Conservation (phyloP, 2,329 filamentous ascomycete genomes). For the Diplodia mutila region DNA sequence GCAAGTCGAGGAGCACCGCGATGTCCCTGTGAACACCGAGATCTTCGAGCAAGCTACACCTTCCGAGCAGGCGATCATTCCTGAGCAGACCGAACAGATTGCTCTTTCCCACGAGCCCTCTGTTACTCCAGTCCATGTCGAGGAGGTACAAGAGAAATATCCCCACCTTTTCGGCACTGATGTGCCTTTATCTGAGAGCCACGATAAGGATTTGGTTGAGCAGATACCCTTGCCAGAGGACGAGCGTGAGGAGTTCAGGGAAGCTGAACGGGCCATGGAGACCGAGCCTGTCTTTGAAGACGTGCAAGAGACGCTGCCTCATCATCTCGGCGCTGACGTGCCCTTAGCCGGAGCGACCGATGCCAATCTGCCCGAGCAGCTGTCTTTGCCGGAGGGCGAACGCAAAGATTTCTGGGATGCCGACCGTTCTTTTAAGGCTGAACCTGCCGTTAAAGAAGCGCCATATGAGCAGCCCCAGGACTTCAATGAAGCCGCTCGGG, state of each 20-base stretch:
- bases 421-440: background rate
- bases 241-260: background rate
- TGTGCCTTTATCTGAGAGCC: background rate
- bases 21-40: background rate
- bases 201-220: background rate
- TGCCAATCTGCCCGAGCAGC: background rate
- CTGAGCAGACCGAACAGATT: background rate
- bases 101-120: background rate
- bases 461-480: background rate
- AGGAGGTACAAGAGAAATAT: slow-evolving; percentile 1
- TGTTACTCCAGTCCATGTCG: background rate
- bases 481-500: background rate
- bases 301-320: background rate
- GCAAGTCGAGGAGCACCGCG: background rate
- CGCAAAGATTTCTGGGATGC: background rate
- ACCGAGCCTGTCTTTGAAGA: background rate
- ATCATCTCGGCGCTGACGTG: background rate
- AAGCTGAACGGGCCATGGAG: slow-evolving; percentile 1
- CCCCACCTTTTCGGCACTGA: background rate
- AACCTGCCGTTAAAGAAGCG: background rate
- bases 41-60: background rate
- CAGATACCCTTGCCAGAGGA: background rate
- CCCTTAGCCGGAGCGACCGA: background rate
- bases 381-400: background rate
- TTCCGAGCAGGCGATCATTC: background rate